Conservation (phyloP, 495 filamentous ascomycete species). For the Neurospora sp. region DNA sequence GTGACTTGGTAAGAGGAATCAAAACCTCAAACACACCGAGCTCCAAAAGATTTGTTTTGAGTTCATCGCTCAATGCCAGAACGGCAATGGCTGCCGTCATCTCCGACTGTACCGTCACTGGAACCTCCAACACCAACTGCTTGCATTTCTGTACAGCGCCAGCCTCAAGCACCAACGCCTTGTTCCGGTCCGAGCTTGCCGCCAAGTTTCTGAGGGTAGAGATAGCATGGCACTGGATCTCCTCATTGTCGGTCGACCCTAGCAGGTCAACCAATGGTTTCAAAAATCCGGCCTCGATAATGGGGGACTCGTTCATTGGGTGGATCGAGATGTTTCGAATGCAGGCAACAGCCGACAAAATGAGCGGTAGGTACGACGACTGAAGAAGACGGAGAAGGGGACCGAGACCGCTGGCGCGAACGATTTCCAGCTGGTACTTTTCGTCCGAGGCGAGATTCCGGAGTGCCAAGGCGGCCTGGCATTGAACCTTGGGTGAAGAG, state of each 20-base stretch:
- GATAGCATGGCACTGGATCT: slow-evolving; percentile 97
- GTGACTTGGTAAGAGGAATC: slow-evolving; percentile 87
- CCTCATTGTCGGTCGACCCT: slow-evolving; percentile 93
- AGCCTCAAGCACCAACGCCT: slow-evolving; percentile 88
- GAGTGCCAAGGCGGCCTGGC: slow-evolving; percentile 88
- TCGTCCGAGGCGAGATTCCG: slow-evolving; percentile 96
- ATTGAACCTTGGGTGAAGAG: slow-evolving; percentile 93
- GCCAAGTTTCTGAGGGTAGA: slow-evolving; percentile 93
- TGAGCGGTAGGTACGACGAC: slow-evolving; percentile 89
- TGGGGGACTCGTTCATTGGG: slow-evolving; percentile 97
- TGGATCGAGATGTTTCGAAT: slow-evolving; percentile 99
- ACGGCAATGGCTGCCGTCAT: slow-evolving; percentile 99
- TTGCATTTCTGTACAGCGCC: slow-evolving; percentile 98
- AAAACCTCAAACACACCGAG: slow-evolving; percentile 94
- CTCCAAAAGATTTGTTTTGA: slow-evolving; percentile 84
- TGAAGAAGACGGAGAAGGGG: slow-evolving; percentile 82
- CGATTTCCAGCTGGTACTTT: slow-evolving; percentile 97
- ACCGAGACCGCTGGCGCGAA: slow-evolving; percentile 71
- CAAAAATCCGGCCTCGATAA: slow-evolving; percentile 94
- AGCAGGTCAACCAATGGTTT: slow-evolving; percentile 88
- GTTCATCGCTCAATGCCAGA: slow-evolving; percentile 88
- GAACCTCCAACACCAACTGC: slow-evolving; percentile 85
- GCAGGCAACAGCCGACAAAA: slow-evolving; percentile 93
- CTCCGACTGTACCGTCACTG: slow-evolving; percentile 90
- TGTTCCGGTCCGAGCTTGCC: slow-evolving; percentile 93